Percentiles rank a stretch among this genome's conserved stretches.
phyloP scores from a whole-genome alignment of 228 moss, liverwort and hornwort genomes.

The Sphagnum fallax region DNA sequence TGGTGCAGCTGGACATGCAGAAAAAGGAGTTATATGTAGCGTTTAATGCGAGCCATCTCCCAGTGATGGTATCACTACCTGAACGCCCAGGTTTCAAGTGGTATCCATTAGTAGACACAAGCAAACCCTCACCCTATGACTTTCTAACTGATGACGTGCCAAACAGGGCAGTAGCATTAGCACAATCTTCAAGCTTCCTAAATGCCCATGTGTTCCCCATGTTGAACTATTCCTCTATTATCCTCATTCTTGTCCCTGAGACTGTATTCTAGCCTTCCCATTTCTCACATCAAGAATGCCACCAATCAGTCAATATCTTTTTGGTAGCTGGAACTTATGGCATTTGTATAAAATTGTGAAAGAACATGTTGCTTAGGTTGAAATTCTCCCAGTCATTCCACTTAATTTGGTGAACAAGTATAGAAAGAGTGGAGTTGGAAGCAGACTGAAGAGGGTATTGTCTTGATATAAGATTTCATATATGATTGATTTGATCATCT shows the following conservation, averaged over 20 bases:
- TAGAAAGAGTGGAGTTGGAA: too few relatives aligned
- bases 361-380: too few relatives aligned
- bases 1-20: constrained; percentile 50
- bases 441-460: too few relatives aligned
- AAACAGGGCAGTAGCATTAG: constrained; percentile 36
- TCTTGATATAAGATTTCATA: too few relatives aligned
- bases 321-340: too few relatives aligned
- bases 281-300: too few relatives aligned
- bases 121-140: constrained; percentile 69
- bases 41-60: constrained; percentile 64
- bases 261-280: constrained; percentile 15
- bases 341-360: too few relatives aligned
- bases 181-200: constrained; percentile 53
- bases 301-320: too few relatives aligned
- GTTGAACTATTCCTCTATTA: constrained; percentile 64
- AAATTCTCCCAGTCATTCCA: too few relatives aligned
- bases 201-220: constrained; percentile 58
- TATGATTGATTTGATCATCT: too few relatives aligned
- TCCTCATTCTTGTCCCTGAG: constrained; percentile 58
- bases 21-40: constrained; percentile 67
- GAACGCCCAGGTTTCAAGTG: constrained; percentile 62
- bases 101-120: constrained; percentile 73
- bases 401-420: too few relatives aligned
- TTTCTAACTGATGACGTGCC: constrained; percentile 62
- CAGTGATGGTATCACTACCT: constrained; percentile 56